Percentiles rank a stretch among this genome's conserved stretches.
phyloP scores from a whole-genome alignment of 2,329 filamentous ascomycete genomes.

The Microsporum audouinii region DNA sequence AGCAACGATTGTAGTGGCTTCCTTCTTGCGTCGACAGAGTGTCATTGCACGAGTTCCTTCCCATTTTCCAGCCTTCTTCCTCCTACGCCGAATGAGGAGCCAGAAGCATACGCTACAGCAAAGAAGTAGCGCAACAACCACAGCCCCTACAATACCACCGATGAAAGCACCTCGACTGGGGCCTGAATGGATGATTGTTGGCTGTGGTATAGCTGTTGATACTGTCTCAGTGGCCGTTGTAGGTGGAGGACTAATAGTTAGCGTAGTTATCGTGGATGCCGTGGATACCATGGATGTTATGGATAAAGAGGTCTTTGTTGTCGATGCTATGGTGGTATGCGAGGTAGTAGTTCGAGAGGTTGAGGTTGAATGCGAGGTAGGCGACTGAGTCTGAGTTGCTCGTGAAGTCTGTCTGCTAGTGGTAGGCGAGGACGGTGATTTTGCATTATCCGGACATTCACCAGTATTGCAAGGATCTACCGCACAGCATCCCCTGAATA shows the following conservation, averaged over 20 bases:
- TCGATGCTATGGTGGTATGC: neutral
- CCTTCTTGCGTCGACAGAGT: neutral
- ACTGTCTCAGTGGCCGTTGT: neutral
- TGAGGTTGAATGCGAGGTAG: neutral
- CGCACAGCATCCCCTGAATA: constrained; percentile 11
- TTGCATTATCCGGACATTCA: neutral
- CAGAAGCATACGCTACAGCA: neutral
- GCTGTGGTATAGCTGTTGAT: neutral
- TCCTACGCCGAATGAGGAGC: constrained; percentile 2
- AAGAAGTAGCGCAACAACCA: constrained; percentile 3
- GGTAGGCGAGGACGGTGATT: neutral
- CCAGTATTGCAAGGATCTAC: constrained; percentile 11
- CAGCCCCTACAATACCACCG: neutral
- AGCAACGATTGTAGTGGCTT: neutral
- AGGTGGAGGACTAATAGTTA: neutral
- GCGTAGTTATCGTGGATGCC: neutral
- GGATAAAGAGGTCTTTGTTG: neutral
- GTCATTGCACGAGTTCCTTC: neutral
- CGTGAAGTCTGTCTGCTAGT: neutral
- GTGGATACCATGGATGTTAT: neutral
- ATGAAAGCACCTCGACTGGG: neutral
- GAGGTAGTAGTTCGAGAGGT: neutral
- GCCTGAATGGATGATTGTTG: too few species aligned
- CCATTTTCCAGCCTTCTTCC: constrained; percentile 1
- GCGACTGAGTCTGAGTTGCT: neutral